Evolutionary conservation across 306 rosid species (phyloP), one percentile per base, ranked within the genome.

Genomic region (Carpinus fangiana): DNA sequence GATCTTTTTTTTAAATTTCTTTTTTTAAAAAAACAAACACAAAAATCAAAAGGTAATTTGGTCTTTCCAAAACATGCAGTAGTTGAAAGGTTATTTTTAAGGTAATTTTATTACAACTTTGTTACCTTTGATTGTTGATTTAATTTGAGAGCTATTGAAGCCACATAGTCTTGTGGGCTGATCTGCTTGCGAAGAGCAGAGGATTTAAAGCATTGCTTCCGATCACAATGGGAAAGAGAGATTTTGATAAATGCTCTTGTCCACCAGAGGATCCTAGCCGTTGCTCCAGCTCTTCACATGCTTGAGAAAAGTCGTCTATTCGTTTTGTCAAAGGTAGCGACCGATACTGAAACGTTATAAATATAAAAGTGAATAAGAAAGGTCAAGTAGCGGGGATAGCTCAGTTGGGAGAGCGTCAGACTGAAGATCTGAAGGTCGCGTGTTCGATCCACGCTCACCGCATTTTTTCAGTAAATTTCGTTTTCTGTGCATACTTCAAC

Each of bases 131-230:
- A 70, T 73, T 90, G 92, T 12, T 74, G 47, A 77, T 81, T 83
- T 0, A 94, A 83, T 23, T 84, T 59, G 34, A 60, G 76, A 60
- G 78, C 64, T 94, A 92, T 86, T 23, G 80, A 77, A 73, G 79
- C 74, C 18, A 55, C 83, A 11, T 78, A 86, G 9, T 87, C 90
- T 18, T 81, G 82, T 8, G 88, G 91, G 12, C 83, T 82, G 75
- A 10, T 73, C 36, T 84, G 62, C 11, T 66, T 71, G 20, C 72
- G 83, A 51, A 80, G 84, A 28, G 70, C 41, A 75, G 81, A 38
- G 10, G 91, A 86, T 26, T 34, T 71, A 3, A 79, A 86, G 84
- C 92, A 4, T 94, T 94, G 84, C 97, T 83, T 57, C 97, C 97
- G 3, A 94, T 94, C 26, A 87, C 86, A 23, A 88, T 56, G 16